Base-by-base conservation (phyloP, 2,329 filamentous ascomycete species). In the Nannizziopsis arthrosporioides region DNA sequence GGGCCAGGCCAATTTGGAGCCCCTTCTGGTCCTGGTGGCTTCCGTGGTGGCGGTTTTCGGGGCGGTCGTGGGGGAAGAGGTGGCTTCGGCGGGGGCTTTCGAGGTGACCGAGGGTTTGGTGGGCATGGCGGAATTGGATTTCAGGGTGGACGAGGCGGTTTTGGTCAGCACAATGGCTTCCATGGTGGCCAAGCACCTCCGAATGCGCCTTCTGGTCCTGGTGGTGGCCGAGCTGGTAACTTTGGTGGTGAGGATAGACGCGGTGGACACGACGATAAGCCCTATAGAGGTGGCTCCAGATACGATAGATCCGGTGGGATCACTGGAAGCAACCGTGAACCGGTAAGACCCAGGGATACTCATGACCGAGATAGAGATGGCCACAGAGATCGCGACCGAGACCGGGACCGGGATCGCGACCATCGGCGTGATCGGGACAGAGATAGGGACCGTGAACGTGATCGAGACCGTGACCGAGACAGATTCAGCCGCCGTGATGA, bases 261-360 rank as follows among this genome's bases (percentile, higher is more conserved):
- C 56, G 74, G 76, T 60, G 76, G 77, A 66, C 76, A 73, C 69
- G 78, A 80, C 59, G 78, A 80, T 66, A 77, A 76, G 65, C 63
- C 63, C 53, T 67, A 68, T 49, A 65, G 69, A 56, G 66, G 70
- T 53, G 70, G 69, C 52, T 61, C 60, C 48, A 64, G 72, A 52
- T 70, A 71, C 56, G 72, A 75, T 57, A 73, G 78, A 44, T 15
- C 36, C 17, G 34, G 39, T 55, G 74, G 78, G 51, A 69, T 71
- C 38, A 82, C 79, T 49, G 85, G 85, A 55, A 85, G 85, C 70
- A 92, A 93, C 68, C 83, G 84, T 67, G 87, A 93, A 64, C 86
- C 85, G 53, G 78, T 92, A 63, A 81, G 84, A 60, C 78, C 80
- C 46, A 69, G 80, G 59, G 79, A 82, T 63, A 73, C 74, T 57